Conservation (phyloP, 129 eudicot genomes). For the sunflower (Helianthus annuus) region HanXRQr2.0-SUNRISE NC_035437.2:102030322-102030821, state of each 20-base stretch:
- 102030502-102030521: constrained; percentile 24
- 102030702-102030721: neutral
- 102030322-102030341: constrained; percentile 14
- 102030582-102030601: constrained; percentile 12
- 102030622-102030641: neutral
- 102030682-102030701: neutral
- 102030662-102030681: neutral
- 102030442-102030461: constrained; percentile 7
- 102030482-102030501: constrained; percentile 11
- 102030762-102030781: neutral
- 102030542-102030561: neutral
- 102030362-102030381: constrained; percentile 38
- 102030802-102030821: constrained; percentile 77
- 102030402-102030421: constrained; percentile 45
- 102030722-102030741: constrained; percentile 12
- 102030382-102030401: constrained; percentile 58
- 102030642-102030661: neutral
- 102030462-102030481: neutral
- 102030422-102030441: constrained; percentile 47
- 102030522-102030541: no score
- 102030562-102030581: neutral
- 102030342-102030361: constrained; percentile 40
- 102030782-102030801: constrained; percentile 8
- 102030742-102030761: constrained; percentile 23
- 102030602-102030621: neutral